Percentiles rank a stretch among this genome's conserved stretches.
phyloP scores from a whole-genome alignment of 208 protist genomes.

The Wallacemonas rigidus region DNA sequence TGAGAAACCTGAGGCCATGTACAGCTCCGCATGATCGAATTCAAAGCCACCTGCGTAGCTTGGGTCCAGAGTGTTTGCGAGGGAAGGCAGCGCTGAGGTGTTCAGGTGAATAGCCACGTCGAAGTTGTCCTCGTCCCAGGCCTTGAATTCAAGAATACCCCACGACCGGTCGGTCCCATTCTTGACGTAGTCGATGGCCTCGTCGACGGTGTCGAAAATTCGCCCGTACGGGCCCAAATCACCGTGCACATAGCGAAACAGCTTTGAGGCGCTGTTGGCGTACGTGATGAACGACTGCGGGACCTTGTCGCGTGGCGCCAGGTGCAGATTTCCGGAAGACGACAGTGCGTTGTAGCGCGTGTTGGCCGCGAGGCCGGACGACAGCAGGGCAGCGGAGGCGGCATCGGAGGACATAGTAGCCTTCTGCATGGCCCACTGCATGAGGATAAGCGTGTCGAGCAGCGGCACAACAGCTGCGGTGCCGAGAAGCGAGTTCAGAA shows the following conservation, averaged over 20 bases:
- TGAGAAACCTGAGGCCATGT: constrained; percentile 51
- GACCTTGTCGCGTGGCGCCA: constrained; percentile 29
- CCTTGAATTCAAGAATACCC: constrained; percentile 48
- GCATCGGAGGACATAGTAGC: constrained; percentile 4
- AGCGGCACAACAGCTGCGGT: constrained; percentile 11
- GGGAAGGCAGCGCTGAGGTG: constrained; percentile 34
- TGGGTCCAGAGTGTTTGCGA: constrained; percentile 23
- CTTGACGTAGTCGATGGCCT: constrained; percentile 21
- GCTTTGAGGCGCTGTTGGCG: constrained; percentile 26
- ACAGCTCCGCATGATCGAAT: constrained; percentile 40
- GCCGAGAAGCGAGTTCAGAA: constrained; percentile 29
- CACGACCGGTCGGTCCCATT: constrained; percentile 19
- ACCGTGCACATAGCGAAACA: constrained; percentile 50
- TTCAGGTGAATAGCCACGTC: constrained; percentile 56
- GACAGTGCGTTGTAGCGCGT: constrained; percentile 37
- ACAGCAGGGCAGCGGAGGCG: constrained; percentile 21
- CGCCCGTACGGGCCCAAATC: constrained; percentile 12
- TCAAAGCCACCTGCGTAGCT: constrained; percentile 41
- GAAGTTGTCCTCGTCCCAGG: constrained; percentile 32
- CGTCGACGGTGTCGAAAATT: constrained; percentile 40
- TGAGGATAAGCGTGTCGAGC: constrained; percentile 24
- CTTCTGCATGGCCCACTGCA: constrained; percentile 31
- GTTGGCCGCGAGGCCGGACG: constrained; percentile 24
- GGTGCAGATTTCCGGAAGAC: constrained; percentile 47
- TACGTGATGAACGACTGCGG: constrained; percentile 33